Percentiles rank a stretch among this genome's conserved stretches.
phyloP scores from a whole-genome alignment of 306 rosid species.

The Prosopis cineraria region DNA sequence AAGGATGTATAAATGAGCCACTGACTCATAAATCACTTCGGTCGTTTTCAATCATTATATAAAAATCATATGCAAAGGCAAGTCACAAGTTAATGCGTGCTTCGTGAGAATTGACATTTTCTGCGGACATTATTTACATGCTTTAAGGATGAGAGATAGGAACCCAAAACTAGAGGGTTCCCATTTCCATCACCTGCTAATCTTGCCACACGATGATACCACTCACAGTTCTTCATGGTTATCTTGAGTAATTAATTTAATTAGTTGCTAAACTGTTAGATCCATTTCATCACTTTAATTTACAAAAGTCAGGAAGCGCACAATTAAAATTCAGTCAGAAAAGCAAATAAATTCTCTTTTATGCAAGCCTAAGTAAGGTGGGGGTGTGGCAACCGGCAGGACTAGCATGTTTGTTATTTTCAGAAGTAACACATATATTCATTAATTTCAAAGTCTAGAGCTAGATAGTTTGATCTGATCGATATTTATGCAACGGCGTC shows the following conservation, averaged over 20 bases:
- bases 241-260: neutral
- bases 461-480: neutral
- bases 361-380: neutral
- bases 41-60: neutral
- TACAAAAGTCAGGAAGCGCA: neutral
- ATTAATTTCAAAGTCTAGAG: neutral
- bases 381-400: neutral
- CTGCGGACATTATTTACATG: neutral
- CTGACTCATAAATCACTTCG: constrained; percentile 14
- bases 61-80: neutral
- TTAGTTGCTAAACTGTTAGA: neutral
- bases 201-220: neutral
- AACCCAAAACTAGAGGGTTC: neutral
- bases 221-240: neutral
- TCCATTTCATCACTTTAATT: neutral
- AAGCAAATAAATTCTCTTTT: neutral
- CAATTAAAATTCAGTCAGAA: neutral
- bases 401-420: neutral
- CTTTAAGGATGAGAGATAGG: neutral
- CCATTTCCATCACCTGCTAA: neutral
- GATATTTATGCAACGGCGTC: neutral
- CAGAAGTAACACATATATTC: neutral
- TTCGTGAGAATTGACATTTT: constrained; percentile 7
- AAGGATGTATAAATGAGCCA: neutral
- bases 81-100: neutral